Base-by-base conservation (phyloP, 768 basidiomycete genomes). In the Leccinum truebloodii region DNA sequence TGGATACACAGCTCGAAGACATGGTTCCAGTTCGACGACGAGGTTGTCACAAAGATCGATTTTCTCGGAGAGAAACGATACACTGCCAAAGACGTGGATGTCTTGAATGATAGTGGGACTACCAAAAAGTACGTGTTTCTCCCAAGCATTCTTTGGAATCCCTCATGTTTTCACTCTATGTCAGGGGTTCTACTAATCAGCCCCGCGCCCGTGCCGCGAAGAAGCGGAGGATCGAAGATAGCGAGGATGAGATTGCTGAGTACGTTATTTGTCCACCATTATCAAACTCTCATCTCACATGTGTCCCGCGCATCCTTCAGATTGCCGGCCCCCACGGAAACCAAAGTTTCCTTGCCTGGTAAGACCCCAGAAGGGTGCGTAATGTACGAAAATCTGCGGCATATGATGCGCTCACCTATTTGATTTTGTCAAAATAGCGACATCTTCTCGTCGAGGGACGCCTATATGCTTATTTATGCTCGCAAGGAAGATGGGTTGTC, bases 1-100 rank as follows among this genome's bases (percentile, higher is more conserved):
- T 20, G 58, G 39, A 37, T 52, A 50, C 32, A 37, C 60, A 93
- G 90, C 54, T 80, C 80, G 52, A 73, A 81, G 44, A 80, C 87
- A 18, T 98, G 96, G 95, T 95, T 87, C 70, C 86, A 89, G 61
- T 98, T 94, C 75, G 95, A 96, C 66, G 96, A 98, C 69, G 96
- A 98, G 71, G 74, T 75, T 4, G 92, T 96, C 4, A 86, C 86
- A 0, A 83, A 80, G 65, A 84, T 88, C 58, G 77, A 83, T 53
- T 75, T 79, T 28, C 76, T 87, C 4, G 82, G 82, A 30, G 80
- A 84, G 58, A 82, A 81, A 58, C 69, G 69, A 52, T 66, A 69
- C 44, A 66, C 62, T 57, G 54, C 67, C 41, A 66, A 76, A 69
- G 68, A 79, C 63, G 52, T 62, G 22, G 71, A 77, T 58, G 62